Conservation (phyloP, 169 alveolate species). For the Theileria annulata region DNA sequence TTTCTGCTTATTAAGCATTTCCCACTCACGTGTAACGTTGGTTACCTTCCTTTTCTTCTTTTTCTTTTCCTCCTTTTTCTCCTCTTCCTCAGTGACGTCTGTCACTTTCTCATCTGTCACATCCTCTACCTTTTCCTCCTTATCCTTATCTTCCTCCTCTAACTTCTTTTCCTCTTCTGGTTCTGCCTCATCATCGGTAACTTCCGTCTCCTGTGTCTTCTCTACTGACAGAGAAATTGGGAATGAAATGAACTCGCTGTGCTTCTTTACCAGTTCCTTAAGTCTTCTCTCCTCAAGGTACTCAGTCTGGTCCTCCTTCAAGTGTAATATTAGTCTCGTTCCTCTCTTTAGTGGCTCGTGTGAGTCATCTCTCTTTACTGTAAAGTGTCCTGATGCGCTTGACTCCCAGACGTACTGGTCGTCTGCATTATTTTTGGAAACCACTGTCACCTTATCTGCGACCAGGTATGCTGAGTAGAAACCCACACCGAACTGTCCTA, state of each 20-base stretch:
- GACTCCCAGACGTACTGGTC: slow-evolving; percentile 98
- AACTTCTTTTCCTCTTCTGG: slow-evolving; percentile 81
- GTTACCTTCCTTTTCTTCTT: slow-evolving; percentile 97
- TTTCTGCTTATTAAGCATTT: slow-evolving; percentile 96
- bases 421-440: slow-evolving; percentile 95
- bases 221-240: slow-evolving; percentile 97
- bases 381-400: slow-evolving; percentile 98
- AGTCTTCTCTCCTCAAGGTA: slow-evolving; percentile 96
- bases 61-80: slow-evolving; percentile 71
- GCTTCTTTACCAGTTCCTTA: slow-evolving; percentile 98
- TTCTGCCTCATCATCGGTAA: slow-evolving; percentile 97
- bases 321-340: slow-evolving; percentile 92
- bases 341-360: slow-evolving; percentile 92
- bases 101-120: slow-evolving; percentile 67
- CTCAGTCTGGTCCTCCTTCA: slow-evolving; percentile 97
- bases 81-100: slow-evolving; percentile 77
- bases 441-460: slow-evolving; percentile 97
- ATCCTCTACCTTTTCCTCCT: slow-evolving; percentile 60
- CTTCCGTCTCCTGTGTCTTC: slow-evolving; percentile 97
- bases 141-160: slow-evolving; percentile 67
- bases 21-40: slow-evolving; percentile 96
- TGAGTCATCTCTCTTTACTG: slow-evolving; percentile 91
- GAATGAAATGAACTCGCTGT: slow-evolving; percentile 99
- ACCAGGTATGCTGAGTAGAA: slow-evolving; percentile 99
- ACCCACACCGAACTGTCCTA: slow-evolving; percentile 99